These are phyloP conservation scores for Globisporangium spiculum DNA, from an alignment of 352 stramenopile species.

Conservation along the genomic window DNA sequence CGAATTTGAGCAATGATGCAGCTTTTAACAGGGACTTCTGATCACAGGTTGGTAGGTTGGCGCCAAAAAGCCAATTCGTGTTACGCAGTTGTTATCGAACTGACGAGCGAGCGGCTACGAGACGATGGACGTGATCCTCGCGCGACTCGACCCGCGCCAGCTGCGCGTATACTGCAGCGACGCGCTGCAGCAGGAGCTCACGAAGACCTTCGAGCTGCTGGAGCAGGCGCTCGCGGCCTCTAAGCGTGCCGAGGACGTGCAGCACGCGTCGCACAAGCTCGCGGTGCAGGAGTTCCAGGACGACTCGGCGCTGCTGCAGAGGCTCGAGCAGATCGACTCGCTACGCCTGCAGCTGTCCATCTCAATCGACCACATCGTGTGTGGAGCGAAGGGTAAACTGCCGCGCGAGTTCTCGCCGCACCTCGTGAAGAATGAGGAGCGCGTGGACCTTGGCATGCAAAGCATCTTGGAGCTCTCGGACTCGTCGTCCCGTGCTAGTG, in stretches of 20 bases:
- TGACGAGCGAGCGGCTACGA: neutral
- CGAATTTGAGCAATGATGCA: too few species aligned
- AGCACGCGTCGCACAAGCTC: constrained; percentile 17
- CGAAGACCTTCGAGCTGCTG: constrained; percentile 16
- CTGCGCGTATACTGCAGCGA: constrained; percentile 22
- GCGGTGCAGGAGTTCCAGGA: constrained; percentile 12
- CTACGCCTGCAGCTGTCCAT: constrained; percentile 18
- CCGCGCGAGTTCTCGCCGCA: neutral
- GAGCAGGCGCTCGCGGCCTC: constrained; percentile 11
- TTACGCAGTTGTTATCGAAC: neutral
- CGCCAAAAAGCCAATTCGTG: neutral
- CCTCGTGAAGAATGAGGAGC: constrained; percentile 8
- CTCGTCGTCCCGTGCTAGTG: neutral
- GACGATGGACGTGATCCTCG: constrained; percentile 25
- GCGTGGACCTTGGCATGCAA: neutral
- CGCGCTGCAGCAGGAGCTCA: constrained; percentile 21
- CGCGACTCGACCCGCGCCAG: constrained; percentile 18
- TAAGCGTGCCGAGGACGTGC: constrained; percentile 21
- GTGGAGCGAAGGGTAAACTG: constrained; percentile 1
- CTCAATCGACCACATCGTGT: constrained; percentile 17
- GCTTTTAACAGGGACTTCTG: too few species aligned
- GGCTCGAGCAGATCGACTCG: constrained; percentile 18
- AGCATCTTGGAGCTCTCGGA: constrained; percentile 3
- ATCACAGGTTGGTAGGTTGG: neutral
- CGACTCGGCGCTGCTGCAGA: constrained; percentile 11